A percentile compares a stretch with the other conserved stretches of the same genome.
phyloP scores from a whole-genome alignment of 192 early-diverging fungal genomes.

The Coemansia sp. region DNA sequence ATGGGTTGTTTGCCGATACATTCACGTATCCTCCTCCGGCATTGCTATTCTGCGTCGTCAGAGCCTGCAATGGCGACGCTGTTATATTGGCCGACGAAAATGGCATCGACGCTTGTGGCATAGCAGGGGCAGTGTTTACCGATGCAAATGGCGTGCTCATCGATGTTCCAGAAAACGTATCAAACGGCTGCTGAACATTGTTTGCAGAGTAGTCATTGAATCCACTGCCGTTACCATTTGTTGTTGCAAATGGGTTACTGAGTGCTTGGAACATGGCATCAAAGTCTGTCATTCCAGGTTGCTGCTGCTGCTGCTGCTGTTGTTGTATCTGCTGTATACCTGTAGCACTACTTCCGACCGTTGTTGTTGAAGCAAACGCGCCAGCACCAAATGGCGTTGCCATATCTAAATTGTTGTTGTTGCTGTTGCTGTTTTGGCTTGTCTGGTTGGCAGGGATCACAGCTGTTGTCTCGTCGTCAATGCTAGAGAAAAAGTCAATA shows the following conservation, averaged over 20 bases:
- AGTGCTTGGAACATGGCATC: conserved; percentile 47
- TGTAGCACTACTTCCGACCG: background rate
- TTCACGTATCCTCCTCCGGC: conserved; percentile 10
- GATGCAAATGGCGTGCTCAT: conserved; percentile 9
- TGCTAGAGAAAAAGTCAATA: conserved; percentile 60
- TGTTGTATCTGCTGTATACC: background rate
- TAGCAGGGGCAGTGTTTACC: background rate
- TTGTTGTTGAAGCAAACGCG: background rate
- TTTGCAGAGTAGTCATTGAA: conserved; percentile 1
- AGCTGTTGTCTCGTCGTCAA: conserved; percentile 37
- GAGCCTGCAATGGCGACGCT: background rate
- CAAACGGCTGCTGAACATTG: conserved; percentile 16
- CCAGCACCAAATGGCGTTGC: background rate
- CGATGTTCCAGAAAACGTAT: conserved; percentile 21
- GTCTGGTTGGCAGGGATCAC: background rate
- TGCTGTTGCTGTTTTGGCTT: background rate
- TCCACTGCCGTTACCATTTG: conserved; percentile 1
- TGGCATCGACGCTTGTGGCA: conserved; percentile 3
- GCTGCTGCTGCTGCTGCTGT: conserved; percentile 9
- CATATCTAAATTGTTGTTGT: background rate
- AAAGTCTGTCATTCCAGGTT: conserved; percentile 16
- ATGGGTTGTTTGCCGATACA: conserved; percentile 50
- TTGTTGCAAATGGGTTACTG: conserved; percentile 41
- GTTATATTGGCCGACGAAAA: conserved; percentile 5
- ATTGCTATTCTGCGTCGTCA: background rate